phyloP scores from a whole-genome alignment of 2,329 filamentous ascomycete genomes.

The Exserohilum turcica region DNA sequence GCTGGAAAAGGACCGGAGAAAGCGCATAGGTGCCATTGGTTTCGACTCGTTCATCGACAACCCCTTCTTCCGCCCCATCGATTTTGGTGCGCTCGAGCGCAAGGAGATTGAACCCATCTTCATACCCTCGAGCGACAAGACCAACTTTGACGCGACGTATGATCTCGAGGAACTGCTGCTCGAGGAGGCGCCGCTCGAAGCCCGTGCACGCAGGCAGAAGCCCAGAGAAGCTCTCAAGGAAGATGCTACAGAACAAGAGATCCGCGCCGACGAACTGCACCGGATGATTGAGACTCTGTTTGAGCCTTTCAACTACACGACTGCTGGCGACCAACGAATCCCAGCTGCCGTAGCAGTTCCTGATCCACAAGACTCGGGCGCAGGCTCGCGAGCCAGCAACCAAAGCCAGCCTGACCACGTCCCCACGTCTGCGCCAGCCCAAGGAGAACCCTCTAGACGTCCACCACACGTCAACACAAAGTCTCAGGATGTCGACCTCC shows the following conservation, averaged over 20 bases:
- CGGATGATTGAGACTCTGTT: slow-evolving; percentile 94
- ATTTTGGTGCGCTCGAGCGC: slow-evolving; percentile 81
- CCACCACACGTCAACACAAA: slow-evolving; percentile 39
- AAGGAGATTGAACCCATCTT: slow-evolving; percentile 93
- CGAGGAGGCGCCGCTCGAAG: slow-evolving; percentile 93
- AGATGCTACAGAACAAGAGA: slow-evolving; percentile 93
- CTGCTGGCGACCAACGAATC: slow-evolving; percentile 74
- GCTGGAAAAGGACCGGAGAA: slow-evolving; percentile 77
- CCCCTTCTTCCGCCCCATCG: slow-evolving; percentile 84
- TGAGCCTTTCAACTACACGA: slow-evolving; percentile 92
- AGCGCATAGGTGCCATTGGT: slow-evolving; percentile 78
- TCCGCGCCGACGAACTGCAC: slow-evolving; percentile 91
- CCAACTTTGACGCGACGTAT: slow-evolving; percentile 98
- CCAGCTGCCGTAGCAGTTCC: slow-evolving; percentile 43
- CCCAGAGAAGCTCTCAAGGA: slow-evolving; percentile 89
- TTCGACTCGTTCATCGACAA: slow-evolving; percentile 87
- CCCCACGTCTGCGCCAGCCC: slow-evolving; percentile 37
- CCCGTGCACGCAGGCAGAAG: slow-evolving; percentile 89
- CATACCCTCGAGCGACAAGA: slow-evolving; percentile 92
- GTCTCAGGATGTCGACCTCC: slow-evolving; percentile 48
- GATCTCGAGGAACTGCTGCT: slow-evolving; percentile 91
- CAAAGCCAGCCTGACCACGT: slow-evolving; percentile 41
- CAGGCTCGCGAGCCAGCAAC: slow-evolving; percentile 42
- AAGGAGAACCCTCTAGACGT: slow-evolving; percentile 42
- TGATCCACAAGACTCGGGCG: slow-evolving; percentile 37